Evolutionary conservation across 140 eudicot genomes (phyloP).

Genomic region (Stevia rebaudiana): DNA sequence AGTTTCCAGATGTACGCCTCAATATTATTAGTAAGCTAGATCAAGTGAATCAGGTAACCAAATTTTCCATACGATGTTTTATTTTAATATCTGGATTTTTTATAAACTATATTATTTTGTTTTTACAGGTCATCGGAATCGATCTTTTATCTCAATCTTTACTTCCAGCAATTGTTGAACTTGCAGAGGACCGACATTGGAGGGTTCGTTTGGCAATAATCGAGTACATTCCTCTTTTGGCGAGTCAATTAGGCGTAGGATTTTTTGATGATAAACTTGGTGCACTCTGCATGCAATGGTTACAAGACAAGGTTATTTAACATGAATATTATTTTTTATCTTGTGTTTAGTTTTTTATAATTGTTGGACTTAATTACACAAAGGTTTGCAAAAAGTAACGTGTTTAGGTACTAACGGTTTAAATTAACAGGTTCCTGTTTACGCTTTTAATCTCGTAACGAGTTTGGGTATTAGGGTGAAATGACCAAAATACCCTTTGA

Average conservation of each 20-base stretch:
- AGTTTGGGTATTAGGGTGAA: too few species aligned
- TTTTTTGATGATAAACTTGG: slow-evolving; percentile 98
- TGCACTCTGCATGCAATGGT: slow-evolving; percentile 98
- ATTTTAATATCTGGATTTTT: neutral
- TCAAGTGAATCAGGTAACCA: slow-evolving; percentile 90
- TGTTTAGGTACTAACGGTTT: too few species aligned
- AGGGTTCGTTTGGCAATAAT: slow-evolving; percentile 96
- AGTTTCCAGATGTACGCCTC: slow-evolving; percentile 98
- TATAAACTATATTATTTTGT: neutral
- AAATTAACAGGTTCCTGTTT: too few species aligned
- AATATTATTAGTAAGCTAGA: slow-evolving; percentile 96
- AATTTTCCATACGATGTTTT: neutral
- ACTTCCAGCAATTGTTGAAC: slow-evolving; percentile 95
- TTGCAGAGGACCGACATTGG: slow-evolving; percentile 99
- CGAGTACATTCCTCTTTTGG: slow-evolving; percentile 89
- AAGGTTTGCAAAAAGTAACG: too few species aligned
- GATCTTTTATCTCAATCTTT: slow-evolving; percentile 89
- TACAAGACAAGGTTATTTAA: slow-evolving; percentile 76
- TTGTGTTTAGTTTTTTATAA: neutral
- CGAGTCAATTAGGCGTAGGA: slow-evolving; percentile 96
- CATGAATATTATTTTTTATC: neutral
- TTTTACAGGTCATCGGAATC: slow-evolving; percentile 91
- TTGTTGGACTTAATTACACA: too few species aligned
- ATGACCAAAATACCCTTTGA: too few species aligned
- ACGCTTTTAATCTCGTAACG: too few species aligned